A percentile compares a stretch with the other conserved stretches of the same genome.
Evolutionary conservation across 208 protist species (phyloP).

Genomic region (Herpetomonas muscarum): DNA sequence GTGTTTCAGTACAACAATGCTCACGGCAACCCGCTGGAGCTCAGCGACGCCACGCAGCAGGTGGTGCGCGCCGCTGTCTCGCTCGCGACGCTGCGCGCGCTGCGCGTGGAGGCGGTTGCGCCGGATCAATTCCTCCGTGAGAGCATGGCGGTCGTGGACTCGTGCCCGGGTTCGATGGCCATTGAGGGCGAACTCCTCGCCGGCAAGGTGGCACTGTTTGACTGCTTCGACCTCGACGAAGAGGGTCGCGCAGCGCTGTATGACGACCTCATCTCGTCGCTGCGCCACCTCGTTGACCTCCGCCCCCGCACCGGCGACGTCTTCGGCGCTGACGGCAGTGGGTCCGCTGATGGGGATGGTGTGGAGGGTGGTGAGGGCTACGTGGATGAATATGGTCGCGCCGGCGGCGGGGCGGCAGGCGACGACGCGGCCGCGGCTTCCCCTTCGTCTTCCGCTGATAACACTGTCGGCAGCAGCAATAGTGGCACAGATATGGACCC

Average conservation of each 20-base stretch:
- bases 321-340: background rate
- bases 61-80: slow-evolving; percentile 30
- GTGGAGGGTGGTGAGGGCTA: background rate
- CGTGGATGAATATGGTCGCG: slow-evolving; percentile 4
- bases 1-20: slow-evolving; percentile 75
- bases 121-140: slow-evolving; percentile 68
- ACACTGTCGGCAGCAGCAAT: no score
- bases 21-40: slow-evolving; percentile 38
- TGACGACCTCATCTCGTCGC: slow-evolving; percentile 64
- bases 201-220: slow-evolving; percentile 64
- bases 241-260: slow-evolving; percentile 54
- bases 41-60: slow-evolving; percentile 22
- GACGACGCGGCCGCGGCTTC: slow-evolving; percentile 7
- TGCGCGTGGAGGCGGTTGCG: slow-evolving; percentile 45
- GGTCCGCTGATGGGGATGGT: background rate
- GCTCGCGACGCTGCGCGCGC: slow-evolving; percentile 42
- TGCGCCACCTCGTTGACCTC: slow-evolving; percentile 74
- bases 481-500: slow-evolving; percentile 15
- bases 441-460: no score
- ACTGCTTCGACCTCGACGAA: slow-evolving; percentile 51
- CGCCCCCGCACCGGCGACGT: slow-evolving; percentile 25
- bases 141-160: slow-evolving; percentile 61
- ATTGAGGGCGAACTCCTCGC: slow-evolving; percentile 72
- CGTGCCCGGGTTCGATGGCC: slow-evolving; percentile 45
- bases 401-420: background rate